Conservation (phyloP, 805 yeast species). For the Barnettozyma populi region DNA sequence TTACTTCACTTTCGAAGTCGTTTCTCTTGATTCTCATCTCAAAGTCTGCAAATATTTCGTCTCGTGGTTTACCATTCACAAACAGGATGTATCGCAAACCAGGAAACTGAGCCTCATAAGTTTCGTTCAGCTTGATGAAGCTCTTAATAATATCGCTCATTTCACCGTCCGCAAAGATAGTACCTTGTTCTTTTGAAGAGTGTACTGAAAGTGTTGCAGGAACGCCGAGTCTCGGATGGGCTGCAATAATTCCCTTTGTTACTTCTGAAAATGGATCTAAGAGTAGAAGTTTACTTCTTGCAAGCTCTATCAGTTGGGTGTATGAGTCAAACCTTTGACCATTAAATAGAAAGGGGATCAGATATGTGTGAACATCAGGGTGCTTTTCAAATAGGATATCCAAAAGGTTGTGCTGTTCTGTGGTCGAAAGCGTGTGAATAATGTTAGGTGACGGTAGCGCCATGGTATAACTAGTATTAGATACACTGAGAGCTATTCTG, state of each 20-base stretch:
- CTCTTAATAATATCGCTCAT: constrained; percentile 34
- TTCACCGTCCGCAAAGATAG: constrained; percentile 50
- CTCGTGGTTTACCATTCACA: constrained; percentile 76
- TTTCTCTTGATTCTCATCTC: constrained; percentile 46
- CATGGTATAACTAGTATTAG: not conserved
- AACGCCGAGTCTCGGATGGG: constrained; percentile 88
- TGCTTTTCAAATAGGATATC: constrained; percentile 29
- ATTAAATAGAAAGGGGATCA: constrained; percentile 14
- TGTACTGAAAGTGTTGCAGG: constrained; percentile 52
- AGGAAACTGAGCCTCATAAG: constrained; percentile 59
- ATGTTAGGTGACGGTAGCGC: constrained; percentile 29
- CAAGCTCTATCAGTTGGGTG: constrained; percentile 14
- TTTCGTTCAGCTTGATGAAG: constrained; percentile 48
- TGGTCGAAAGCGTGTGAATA: constrained; percentile 19
- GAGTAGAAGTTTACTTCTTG: constrained; percentile 11
- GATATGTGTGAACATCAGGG: constrained; percentile 14
- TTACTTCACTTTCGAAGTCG: constrained; percentile 50
- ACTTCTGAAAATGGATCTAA: constrained; percentile 14
- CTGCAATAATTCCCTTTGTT: constrained; percentile 57
- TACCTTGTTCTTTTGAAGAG: constrained; percentile 66
- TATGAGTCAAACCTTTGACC: constrained; percentile 8
- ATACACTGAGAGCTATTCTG: too few species aligned
- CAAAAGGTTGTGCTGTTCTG: constrained; percentile 35
- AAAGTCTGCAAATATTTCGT: constrained; percentile 62
- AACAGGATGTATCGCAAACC: constrained; percentile 83